Evolutionary conservation across 148 eudicot genomes (phyloP).

Genomic region (Chenopodium suecicum): DNA sequence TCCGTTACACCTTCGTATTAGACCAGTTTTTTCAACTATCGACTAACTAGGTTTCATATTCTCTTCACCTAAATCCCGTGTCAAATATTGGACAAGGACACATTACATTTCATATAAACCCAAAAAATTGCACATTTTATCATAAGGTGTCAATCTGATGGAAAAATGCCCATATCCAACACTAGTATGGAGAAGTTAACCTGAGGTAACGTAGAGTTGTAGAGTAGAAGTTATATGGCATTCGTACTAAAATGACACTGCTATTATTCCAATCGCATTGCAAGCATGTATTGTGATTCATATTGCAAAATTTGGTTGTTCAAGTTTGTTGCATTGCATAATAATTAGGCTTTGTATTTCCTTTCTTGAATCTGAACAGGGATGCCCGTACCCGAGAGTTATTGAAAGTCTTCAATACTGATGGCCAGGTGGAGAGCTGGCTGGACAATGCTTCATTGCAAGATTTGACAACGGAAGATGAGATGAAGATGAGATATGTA

Average conservation of each 20-base stretch:
- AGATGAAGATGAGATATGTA: slow-evolving; percentile 52
- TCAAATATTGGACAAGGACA: neutral
- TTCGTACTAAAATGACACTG: neutral
- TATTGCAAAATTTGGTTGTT: neutral
- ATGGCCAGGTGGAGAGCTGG: slow-evolving; percentile 78
- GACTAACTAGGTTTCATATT: neutral
- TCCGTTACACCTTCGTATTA: neutral
- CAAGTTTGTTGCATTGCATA: neutral
- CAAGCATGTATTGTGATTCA: neutral
- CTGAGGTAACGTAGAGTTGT: no score
- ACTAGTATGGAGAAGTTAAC: neutral
- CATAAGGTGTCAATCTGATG: neutral
- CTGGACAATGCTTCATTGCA: slow-evolving; percentile 45
- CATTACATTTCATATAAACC: neutral
- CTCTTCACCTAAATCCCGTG: neutral
- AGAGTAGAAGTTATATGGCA: no score
- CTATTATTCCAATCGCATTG: neutral
- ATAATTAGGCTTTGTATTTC: slow-evolving; percentile 3
- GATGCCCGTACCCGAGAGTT: slow-evolving; percentile 86
- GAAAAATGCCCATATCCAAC: neutral
- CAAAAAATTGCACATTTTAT: neutral
- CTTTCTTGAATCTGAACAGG: slow-evolving; percentile 41
- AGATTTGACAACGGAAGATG: slow-evolving; percentile 65
- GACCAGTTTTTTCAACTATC: neutral
- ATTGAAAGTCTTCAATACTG: slow-evolving; percentile 76